A percentile compares a stretch with the other conserved stretches of the same genome.
Evolutionary conservation across 2,329 filamentous ascomycete genomes (phyloP).

Genomic region (Calonectria fujianensis): DNA sequence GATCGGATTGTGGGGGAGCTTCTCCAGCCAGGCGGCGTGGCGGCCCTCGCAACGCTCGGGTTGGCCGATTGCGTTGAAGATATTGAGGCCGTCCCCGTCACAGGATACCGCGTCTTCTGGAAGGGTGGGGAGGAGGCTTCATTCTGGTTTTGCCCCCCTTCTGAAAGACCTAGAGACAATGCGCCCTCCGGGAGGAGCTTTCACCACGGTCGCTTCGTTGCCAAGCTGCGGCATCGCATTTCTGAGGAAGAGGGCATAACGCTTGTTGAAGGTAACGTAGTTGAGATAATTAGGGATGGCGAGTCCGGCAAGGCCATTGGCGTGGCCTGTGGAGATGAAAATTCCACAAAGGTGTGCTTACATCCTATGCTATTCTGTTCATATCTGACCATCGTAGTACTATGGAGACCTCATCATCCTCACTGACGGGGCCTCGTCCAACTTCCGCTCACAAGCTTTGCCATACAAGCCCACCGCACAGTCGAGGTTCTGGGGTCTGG

Average conservation of each 20-base stretch:
- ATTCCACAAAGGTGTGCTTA: background rate
- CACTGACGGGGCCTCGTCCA: background rate
- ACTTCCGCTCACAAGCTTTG: background rate
- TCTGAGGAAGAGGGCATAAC: background rate
- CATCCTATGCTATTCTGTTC: background rate
- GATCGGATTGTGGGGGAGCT: slow-evolving; percentile 2
- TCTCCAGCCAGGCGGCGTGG: background rate
- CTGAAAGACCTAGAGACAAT: background rate
- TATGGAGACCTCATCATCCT: background rate
- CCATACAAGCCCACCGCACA: background rate
- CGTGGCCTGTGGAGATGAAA: background rate
- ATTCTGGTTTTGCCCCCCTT: background rate
- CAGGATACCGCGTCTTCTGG: background rate
- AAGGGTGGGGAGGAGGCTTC: background rate
- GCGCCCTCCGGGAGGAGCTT: background rate
- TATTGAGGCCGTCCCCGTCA: background rate
- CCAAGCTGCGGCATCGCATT: background rate
- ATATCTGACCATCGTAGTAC: background rate
- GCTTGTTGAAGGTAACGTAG: background rate
- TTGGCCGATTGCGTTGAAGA: background rate
- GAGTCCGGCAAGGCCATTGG: background rate
- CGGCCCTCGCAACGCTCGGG: background rate
- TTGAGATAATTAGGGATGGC: background rate
- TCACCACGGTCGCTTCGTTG: slow-evolving; percentile 1
- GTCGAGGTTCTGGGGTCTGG: background rate